A percentile compares a stretch with the other conserved stretches of the same genome.
Evolutionary conservation across 192 early-diverging fungal species (phyloP).

Genomic region (Linnemannia schmuckeri): DNA sequence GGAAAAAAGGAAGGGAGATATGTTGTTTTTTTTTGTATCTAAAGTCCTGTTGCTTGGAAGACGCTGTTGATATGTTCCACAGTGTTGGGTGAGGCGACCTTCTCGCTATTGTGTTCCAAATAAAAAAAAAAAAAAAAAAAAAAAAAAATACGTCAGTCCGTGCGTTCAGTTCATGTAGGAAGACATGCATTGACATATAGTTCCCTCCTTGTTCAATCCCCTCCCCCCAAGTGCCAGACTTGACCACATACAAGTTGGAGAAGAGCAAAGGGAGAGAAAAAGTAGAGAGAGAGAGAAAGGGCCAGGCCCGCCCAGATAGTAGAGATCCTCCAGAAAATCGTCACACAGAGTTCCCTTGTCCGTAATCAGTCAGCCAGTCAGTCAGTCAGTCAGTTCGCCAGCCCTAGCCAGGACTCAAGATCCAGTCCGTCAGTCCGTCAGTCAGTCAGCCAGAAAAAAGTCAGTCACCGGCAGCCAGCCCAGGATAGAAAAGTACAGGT

Average conservation of each 20-base stretch:
- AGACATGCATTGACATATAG: not conserved
- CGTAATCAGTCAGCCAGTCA: not conserved
- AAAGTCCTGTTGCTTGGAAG: conserved; percentile 56
- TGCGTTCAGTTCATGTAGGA: not conserved
- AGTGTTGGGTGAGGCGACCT: conserved; percentile 47
- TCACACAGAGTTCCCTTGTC: conserved; percentile 5
- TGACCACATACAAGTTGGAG: conserved; percentile 2
- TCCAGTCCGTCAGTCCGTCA: not conserved
- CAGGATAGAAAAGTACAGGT: not conserved
- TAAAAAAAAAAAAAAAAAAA: not conserved
- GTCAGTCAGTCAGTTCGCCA: not conserved
- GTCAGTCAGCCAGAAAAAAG: not conserved
- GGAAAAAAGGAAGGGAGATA: not conserved
- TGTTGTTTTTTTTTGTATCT: not conserved
- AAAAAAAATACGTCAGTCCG: not conserved
- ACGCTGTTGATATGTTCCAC: conserved; percentile 57
- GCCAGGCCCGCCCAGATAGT: not conserved
- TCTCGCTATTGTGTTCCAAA: conserved; percentile 24
- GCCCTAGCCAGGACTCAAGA: not conserved
- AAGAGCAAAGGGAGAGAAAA: not conserved
- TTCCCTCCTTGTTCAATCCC: not conserved
- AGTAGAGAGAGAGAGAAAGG: not conserved
- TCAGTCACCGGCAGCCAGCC: not conserved
- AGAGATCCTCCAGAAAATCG: not conserved
- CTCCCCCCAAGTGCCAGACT: not conserved